Base-by-base conservation (phyloP, 257 asterid genomes). In the Orobanche coerulescens region DNA sequence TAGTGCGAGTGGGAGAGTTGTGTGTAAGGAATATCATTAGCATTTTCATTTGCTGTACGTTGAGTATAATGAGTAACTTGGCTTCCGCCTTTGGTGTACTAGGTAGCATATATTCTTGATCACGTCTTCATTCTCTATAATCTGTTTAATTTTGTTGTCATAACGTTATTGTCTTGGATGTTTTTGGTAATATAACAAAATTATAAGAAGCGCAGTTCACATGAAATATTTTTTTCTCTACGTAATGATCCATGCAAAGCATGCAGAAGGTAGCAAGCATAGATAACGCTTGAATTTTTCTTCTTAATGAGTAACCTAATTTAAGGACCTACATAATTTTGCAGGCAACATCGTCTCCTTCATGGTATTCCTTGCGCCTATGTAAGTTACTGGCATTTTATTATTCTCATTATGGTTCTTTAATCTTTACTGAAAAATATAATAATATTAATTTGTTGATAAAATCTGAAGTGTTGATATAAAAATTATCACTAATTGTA, bases 291-390 rank as follows among this genome's bases (percentile, higher is more conserved):
- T 26, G 31, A 26, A 26, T 26, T 2, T 26, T 1, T 79, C 95
- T 2, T 64, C 52, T 61, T 26, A 5, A 5, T 26, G 3, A 26
- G 5, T 26, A 26, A 26, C 5, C 5, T 2, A 26, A 26, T 26
- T 2, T 26, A 26, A 1, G 3, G 2, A 1, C 5, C 10, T 80
- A 84, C 69, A 65, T 81, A 68, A 94, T 84, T 37, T 82, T 78
- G 58, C 86, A 84, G 19, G 76, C 95, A 36, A 36, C 30, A n/a
- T n/a, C n/a, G n/a, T n/a, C n/a, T n/a, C n/a, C n/a, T n/a, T n/a
- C n/a, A n/a, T n/a, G n/a, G n/a, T 34, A 76, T 2, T 71, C 81
- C 46, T 84, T 88, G 0, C 79, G 79, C 76, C 49, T 77, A 80
- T 81, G 92, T 81, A 43, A 79, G 82, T 11, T n/a, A n/a, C 57